phyloP scores from a whole-genome alignment of 1,284 basidiomycete species.

The Ceratobasidium sp. region DNA sequence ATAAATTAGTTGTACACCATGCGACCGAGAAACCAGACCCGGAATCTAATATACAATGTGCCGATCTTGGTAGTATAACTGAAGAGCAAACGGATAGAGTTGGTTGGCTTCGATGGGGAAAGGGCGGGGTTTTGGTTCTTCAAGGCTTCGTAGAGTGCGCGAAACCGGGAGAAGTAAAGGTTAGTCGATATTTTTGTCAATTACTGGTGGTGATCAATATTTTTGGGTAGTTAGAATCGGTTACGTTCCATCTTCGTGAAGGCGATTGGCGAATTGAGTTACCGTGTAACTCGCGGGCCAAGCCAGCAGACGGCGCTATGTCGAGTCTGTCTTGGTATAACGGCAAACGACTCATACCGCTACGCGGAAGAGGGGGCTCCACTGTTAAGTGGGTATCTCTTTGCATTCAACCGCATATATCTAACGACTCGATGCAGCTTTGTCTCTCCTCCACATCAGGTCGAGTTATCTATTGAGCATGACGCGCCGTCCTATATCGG shows the following conservation, averaged over 20 bases:
- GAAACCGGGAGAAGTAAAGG: constrained; percentile 60
- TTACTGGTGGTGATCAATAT: not conserved
- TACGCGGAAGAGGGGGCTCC: constrained; percentile 66
- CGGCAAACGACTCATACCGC: constrained; percentile 65
- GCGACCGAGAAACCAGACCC: constrained; percentile 47
- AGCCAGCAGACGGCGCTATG: constrained; percentile 62
- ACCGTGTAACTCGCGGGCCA: constrained; percentile 64
- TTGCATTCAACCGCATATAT: not conserved
- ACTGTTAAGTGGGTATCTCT: constrained; percentile 65
- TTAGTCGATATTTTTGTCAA: constrained; percentile 54
- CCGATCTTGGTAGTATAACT: constrained; percentile 63
- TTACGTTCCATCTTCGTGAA: constrained; percentile 68
- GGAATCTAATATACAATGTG: constrained; percentile 47
- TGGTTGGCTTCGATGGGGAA: constrained; percentile 63
- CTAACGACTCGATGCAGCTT: constrained; percentile 19
- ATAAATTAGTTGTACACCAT: constrained; percentile 68
- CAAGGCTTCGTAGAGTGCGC: constrained; percentile 67
- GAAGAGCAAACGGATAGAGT: not conserved
- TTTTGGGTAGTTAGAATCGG: constrained; percentile 46
- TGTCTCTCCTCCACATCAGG: constrained; percentile 63
- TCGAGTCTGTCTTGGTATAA: constrained; percentile 67
- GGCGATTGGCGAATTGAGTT: constrained; percentile 75
- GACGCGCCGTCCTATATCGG: constrained; percentile 78
- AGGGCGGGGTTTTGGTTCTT: constrained; percentile 68
- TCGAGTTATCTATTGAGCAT: constrained; percentile 71